Conservation (phyloP, 2,329 filamentous ascomycete genomes). For the Aspergillus jensenii region DNA sequence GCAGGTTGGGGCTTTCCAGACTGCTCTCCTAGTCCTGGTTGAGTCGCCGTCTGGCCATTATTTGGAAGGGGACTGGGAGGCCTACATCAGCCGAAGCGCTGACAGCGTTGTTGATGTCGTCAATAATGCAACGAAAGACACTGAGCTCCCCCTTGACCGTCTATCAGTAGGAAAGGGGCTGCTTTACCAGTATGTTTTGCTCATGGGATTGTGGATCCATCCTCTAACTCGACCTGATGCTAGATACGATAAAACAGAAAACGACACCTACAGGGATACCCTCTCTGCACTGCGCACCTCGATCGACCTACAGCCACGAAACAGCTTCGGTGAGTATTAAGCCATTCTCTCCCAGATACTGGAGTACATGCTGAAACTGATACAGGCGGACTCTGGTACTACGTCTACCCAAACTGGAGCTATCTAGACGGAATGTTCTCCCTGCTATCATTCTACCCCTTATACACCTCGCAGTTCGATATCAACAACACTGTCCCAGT, state of each 20-base stretch:
- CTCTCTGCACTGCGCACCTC: conserved; percentile 20
- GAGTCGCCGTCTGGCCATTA: conserved; percentile 8
- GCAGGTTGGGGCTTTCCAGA: conserved; percentile 26
- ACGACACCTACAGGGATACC: conserved; percentile 10
- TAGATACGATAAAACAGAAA: conserved; percentile 16
- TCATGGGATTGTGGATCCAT: not conserved
- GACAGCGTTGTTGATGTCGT: conserved; percentile 19
- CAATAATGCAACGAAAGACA: conserved; percentile 20
- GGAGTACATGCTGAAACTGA: not conserved
- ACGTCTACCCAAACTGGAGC: conserved; percentile 51
- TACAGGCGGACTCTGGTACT: conserved; percentile 24
- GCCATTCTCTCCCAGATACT: not conserved
- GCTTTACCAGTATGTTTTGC: conserved; percentile 14
- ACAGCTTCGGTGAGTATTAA: conserved; percentile 13
- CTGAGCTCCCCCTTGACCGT: conserved; percentile 20
- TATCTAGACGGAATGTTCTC: conserved; percentile 58
- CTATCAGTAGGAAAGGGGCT: conserved; percentile 21
- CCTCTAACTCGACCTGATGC: not conserved
- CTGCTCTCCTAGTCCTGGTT: conserved; percentile 19
- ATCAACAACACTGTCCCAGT: conserved; percentile 40
- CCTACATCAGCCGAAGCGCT: conserved; percentile 18
- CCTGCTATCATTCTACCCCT: conserved; percentile 16
- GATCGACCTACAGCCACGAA: conserved; percentile 20
- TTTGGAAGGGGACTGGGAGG: conserved; percentile 19
- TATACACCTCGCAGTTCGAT: conserved; percentile 31